A percentile compares a stretch with the other conserved stretches of the same genome.
Evolutionary conservation across 352 stramenopile genomes (phyloP).

Genomic region (Phytopythium sindhum): DNA sequence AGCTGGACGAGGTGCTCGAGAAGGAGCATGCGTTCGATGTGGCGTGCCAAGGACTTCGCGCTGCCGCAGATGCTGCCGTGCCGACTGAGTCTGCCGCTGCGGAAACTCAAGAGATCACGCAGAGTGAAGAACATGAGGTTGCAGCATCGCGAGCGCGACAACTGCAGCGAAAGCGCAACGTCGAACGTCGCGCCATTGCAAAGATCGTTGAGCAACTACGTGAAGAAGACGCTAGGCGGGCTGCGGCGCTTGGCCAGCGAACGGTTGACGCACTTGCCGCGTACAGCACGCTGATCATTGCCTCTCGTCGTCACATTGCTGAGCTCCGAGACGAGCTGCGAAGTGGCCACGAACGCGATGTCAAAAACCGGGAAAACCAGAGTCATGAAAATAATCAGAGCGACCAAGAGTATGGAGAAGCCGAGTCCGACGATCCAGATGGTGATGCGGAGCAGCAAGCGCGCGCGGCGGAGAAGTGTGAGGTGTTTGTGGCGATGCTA

Average conservation of each 20-base stretch:
- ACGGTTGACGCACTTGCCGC: slow-evolving; percentile 16
- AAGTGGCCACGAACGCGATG: neutral
- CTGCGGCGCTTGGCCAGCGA: slow-evolving; percentile 17
- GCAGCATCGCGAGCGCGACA: slow-evolving; percentile 9
- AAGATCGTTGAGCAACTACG: slow-evolving; percentile 39
- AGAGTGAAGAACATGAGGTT: neutral
- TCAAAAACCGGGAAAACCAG: neutral
- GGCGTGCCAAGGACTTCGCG: slow-evolving; percentile 10
- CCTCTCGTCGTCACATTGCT: slow-evolving; percentile 9
- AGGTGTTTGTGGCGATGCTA: slow-evolving; percentile 24
- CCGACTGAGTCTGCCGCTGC: slow-evolving; percentile 1
- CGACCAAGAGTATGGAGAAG: neutral
- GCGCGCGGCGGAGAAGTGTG: slow-evolving; percentile 10
- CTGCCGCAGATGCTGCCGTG: neutral
- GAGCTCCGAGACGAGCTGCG: slow-evolving; percentile 17
- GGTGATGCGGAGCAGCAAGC: slow-evolving; percentile 10
- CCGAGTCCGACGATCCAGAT: neutral
- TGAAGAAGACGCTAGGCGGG: slow-evolving; percentile 28
- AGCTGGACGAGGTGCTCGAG: slow-evolving; percentile 40
- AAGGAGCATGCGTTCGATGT: slow-evolving; percentile 37
- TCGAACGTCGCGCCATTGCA: slow-evolving; percentile 22
- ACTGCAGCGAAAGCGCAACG: slow-evolving; percentile 19
- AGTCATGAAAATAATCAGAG: neutral
- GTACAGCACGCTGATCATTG: slow-evolving; percentile 20
- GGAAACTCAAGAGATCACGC: neutral